Conservation (phyloP, 768 basidiomycete genomes). For the Leucogyrophana mollusca region DNA sequence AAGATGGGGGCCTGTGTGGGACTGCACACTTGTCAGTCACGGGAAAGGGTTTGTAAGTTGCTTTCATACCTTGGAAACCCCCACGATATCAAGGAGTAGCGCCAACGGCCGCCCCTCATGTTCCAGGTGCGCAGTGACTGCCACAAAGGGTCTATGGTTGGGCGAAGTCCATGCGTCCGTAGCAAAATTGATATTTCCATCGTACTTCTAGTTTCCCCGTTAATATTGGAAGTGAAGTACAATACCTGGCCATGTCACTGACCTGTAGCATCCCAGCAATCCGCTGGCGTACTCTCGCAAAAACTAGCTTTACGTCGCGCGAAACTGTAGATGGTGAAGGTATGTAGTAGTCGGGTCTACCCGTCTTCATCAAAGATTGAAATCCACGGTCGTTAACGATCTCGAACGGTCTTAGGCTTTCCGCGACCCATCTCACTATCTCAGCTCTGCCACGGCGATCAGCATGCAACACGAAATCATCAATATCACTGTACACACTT, state of each 20-base stretch:
- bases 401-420: slow-evolving; percentile 19
- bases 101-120: slow-evolving; percentile 16
- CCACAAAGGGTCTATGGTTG: slow-evolving; percentile 30
- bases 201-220: no score
- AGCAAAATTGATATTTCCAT: slow-evolving; percentile 25
- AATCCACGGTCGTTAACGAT: slow-evolving; percentile 22
- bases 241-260: no score
- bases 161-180: slow-evolving; percentile 35
- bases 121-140: slow-evolving; percentile 23
- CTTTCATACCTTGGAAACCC: slow-evolving; percentile 20
- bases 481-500: slow-evolving; percentile 13
- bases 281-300: slow-evolving; percentile 9
- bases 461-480: slow-evolving; percentile 7
- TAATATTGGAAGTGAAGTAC: no score
- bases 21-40: slow-evolving; percentile 6
- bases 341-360: slow-evolving; percentile 18
- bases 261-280: slow-evolving; percentile 15
- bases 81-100: slow-evolving; percentile 28
- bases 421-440: slow-evolving; percentile 22
- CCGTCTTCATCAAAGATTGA: slow-evolving; percentile 22
- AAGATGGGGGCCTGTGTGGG: slow-evolving; percentile 29
- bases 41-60: background rate
- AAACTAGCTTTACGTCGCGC: slow-evolving; percentile 16
- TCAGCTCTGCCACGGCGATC: no score
- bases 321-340: slow-evolving; percentile 19